A percentile compares a stretch with the other conserved stretches of the same genome.
phyloP scores from a whole-genome alignment of 768 basidiomycete genomes.

The Collybia nuda region DNA sequence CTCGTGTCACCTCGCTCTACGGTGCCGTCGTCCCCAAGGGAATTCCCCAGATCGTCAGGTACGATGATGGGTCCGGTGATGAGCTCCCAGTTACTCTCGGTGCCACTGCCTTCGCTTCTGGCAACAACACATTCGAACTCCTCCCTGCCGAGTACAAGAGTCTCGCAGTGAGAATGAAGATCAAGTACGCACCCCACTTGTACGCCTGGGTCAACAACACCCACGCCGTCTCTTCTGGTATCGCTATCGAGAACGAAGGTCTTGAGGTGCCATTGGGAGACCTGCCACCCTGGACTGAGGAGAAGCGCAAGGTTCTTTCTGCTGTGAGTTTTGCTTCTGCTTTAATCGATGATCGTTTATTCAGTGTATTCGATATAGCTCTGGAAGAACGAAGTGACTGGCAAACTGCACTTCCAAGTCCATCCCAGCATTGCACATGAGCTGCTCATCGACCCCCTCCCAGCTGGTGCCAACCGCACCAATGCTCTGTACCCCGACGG shows the following conservation, averaged over 20 bases:
- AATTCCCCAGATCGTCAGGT: constrained; percentile 58
- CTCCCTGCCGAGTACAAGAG: constrained; percentile 72
- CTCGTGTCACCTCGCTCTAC: constrained; percentile 84
- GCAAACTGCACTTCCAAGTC: constrained; percentile 82
- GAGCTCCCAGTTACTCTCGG: constrained; percentile 81
- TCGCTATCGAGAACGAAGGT: constrained; percentile 80
- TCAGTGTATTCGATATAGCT: constrained; percentile 40
- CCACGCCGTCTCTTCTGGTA: constrained; percentile 71
- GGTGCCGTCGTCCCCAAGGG: constrained; percentile 73
- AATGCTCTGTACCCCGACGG: constrained; percentile 84
- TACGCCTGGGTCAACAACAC: constrained; percentile 90
- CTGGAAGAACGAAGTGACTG: constrained; percentile 93
- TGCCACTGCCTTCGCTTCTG: constrained; percentile 82
- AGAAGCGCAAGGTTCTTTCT: constrained; percentile 28
- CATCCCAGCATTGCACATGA: constrained; percentile 77
- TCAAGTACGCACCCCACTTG: constrained; percentile 81
- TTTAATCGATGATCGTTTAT: neutral
- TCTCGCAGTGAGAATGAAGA: constrained; percentile 74
- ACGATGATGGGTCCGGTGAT: constrained; percentile 88
- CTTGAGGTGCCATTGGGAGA: constrained; percentile 64
- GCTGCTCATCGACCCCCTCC: constrained; percentile 70
- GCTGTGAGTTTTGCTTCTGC: neutral
- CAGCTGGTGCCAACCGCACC: constrained; percentile 51
- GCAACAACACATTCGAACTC: constrained; percentile 81
- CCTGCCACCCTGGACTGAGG: constrained; percentile 82